Evolutionary conservation across 768 basidiomycete species (phyloP).

Genomic region (Cystobasidium ongulense): DNA sequence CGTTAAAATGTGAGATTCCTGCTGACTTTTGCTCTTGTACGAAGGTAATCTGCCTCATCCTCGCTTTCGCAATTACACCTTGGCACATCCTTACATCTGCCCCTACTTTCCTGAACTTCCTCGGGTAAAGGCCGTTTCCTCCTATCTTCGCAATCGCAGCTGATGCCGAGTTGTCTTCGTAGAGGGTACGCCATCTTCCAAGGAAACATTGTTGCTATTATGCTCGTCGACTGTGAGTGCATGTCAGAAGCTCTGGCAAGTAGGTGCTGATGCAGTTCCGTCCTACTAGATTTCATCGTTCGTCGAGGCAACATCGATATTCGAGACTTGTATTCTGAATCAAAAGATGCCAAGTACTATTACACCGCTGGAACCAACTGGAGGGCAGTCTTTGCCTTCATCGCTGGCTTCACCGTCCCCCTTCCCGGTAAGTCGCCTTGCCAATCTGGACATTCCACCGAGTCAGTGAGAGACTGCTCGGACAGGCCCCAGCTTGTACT

Average conservation of each 20-base stretch:
- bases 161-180: background rate
- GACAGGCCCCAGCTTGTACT: background rate
- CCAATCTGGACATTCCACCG: background rate
- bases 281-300: background rate
- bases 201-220: constrained; percentile 13
- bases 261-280: background rate
- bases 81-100: constrained; percentile 20
- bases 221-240: constrained; percentile 17
- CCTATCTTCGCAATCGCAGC: background rate
- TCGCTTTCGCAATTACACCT: constrained; percentile 9
- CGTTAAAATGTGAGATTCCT: no score
- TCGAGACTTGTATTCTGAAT: constrained; percentile 9
- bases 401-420: constrained; percentile 2
- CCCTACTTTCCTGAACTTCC: constrained; percentile 16
- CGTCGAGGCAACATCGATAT: constrained; percentile 17
- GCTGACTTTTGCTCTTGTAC: no score
- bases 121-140: background rate
- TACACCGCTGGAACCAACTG: constrained; percentile 2
- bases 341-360: constrained; percentile 10
- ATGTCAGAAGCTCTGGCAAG: no score
- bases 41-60: background rate
- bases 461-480: background rate
- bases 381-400: constrained; percentile 2
- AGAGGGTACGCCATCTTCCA: constrained; percentile 14
- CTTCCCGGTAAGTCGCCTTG: background rate